Percentiles rank a stretch among this genome's conserved stretches.
Evolutionary conservation across 139 green algal genomes (phyloP).

Genomic region (Auxenochlorella protothecoides): DNA sequence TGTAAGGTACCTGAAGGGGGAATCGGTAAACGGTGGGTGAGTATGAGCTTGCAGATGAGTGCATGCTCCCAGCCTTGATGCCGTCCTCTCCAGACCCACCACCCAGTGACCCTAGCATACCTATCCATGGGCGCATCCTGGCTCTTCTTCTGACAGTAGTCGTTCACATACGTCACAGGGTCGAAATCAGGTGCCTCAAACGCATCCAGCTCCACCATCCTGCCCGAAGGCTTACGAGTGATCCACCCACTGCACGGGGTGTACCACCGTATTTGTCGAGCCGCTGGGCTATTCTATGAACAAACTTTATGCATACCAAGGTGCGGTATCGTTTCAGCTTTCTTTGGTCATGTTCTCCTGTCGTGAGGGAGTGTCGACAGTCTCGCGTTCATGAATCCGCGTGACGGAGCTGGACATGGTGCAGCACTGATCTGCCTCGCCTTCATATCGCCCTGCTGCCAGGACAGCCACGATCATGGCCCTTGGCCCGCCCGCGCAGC

Average conservation of each 20-base stretch:
- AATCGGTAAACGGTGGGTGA: not conserved
- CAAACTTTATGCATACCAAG: not conserved
- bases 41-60: not conserved
- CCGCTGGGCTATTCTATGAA: too few species aligned
- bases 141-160: constrained; percentile 11
- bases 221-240: not conserved
- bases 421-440: too few species aligned
- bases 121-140: constrained; percentile 49
- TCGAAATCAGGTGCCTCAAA: constrained; percentile 52
- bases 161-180: constrained; percentile 52
- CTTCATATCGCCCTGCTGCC: too few species aligned
- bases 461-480: too few species aligned
- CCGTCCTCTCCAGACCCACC: not conserved
- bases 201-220: constrained; percentile 28
- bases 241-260: not conserved
- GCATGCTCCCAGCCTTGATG: not conserved
- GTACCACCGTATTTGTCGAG: too few species aligned
- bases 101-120: constrained; percentile 1
- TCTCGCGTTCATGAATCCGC: too few species aligned
- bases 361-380: too few species aligned
- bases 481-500: too few species aligned
- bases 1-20: constrained; percentile 38
- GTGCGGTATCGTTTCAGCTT: not conserved
- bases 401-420: too few species aligned
- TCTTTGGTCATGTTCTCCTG: too few species aligned